Conservation (phyloP, 2,329 filamentous ascomycete genomes). For the Colletotrichum sp. region DNA sequence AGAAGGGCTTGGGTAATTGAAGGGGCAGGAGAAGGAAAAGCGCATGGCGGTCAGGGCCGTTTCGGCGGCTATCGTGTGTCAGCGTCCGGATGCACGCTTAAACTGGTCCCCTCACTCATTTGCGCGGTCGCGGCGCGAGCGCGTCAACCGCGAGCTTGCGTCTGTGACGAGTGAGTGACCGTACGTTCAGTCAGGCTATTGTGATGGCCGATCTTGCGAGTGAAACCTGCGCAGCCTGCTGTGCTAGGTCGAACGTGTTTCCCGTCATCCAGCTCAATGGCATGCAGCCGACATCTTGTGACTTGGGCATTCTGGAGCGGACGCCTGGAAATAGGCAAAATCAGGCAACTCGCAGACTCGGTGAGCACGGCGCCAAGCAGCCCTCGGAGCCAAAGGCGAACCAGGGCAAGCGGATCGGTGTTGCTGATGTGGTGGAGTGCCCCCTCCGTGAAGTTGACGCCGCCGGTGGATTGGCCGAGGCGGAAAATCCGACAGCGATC, state of each 20-base stretch:
- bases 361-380: conserved; percentile 4
- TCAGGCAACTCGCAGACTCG: conserved; percentile 18
- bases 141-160: background rate
- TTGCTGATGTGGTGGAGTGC: conserved; percentile 1
- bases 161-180: background rate
- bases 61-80: background rate
- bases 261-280: background rate
- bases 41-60: background rate
- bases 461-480: conserved; percentile 14
- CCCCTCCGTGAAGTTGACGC: background rate
- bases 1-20: background rate
- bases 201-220: background rate
- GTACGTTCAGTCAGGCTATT: background rate
- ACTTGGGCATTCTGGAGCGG: conserved; percentile 1
- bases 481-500: conserved; percentile 18
- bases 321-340: conserved; percentile 6
- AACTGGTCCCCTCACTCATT: background rate
- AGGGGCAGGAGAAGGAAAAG: background rate
- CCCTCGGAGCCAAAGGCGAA: background rate
- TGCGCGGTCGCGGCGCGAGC: background rate
- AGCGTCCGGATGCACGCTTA: background rate
- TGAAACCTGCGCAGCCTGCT: background rate
- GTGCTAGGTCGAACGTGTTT: background rate
- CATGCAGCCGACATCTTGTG: conserved; percentile 14
- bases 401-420: background rate